Conservation (phyloP, 495 filamentous ascomycete species). For the Hypoxylon subgilvum region DNA sequence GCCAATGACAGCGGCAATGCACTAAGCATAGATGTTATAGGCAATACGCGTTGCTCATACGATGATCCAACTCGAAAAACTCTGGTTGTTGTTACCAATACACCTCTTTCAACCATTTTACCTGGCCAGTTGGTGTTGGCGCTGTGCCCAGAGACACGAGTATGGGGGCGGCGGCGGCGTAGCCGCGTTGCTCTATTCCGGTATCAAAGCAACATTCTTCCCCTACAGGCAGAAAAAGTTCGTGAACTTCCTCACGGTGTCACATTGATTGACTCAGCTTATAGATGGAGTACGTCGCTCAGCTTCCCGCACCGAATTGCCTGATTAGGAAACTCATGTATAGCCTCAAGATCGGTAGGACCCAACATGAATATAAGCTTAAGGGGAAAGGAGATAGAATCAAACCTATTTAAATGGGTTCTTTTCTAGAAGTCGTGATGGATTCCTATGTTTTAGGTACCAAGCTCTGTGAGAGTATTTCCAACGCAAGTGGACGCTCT, state of each 20-base stretch:
- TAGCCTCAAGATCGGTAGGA: conserved; percentile 29
- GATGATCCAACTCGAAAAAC: neutral
- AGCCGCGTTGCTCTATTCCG: conserved; percentile 3
- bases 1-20: conserved; percentile 11
- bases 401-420: conserved; percentile 15
- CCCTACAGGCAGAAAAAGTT: neutral
- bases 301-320: conserved; percentile 18
- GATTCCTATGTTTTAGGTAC: conserved; percentile 1
- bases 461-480: neutral
- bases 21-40: neutral
- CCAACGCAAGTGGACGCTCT: neutral
- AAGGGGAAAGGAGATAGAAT: neutral
- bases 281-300: conserved; percentile 8
- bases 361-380: conserved; percentile 11
- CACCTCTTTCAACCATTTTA: neutral
- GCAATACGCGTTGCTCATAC: neutral
- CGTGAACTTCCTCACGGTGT: conserved; percentile 10
- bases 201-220: conserved; percentile 3
- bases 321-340: conserved; percentile 16
- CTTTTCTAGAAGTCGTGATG: conserved; percentile 5
- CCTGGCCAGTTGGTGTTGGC: too few relatives aligned
- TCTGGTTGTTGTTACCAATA: neutral
- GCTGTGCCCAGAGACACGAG: conserved; percentile 3
- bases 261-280: conserved; percentile 28
- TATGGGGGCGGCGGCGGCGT: neutral